Percentiles rank a stretch among this genome's conserved stretches.
Conservation (phyloP, 371 early-diverging fungal genomes). For the Dinochytrium kinnereticum region DNA sequence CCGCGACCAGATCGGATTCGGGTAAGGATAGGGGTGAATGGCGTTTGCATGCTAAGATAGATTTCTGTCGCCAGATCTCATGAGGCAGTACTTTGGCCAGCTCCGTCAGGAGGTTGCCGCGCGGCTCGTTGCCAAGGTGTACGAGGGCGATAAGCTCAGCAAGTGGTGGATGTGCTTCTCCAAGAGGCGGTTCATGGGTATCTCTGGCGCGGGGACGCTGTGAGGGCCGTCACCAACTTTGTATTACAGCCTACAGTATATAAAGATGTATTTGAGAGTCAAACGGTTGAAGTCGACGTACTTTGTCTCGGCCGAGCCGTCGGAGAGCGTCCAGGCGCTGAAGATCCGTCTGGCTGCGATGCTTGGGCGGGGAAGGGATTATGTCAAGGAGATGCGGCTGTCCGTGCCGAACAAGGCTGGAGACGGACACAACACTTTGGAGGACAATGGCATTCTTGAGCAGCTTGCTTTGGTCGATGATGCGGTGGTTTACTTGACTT, state of each 20-base stretch:
- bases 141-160: constrained; percentile 78
- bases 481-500: constrained; percentile 34
- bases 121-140: constrained; percentile 78
- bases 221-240: neutral
- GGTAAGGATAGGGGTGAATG: constrained; percentile 58
- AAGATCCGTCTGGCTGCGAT: constrained; percentile 36
- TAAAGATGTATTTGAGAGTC: constrained; percentile 35
- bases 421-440: constrained; percentile 34
- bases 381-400: constrained; percentile 31
- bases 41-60: constrained; percentile 1
- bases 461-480: constrained; percentile 46
- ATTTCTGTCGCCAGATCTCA: constrained; percentile 60
- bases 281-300: constrained; percentile 45
- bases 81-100: constrained; percentile 88
- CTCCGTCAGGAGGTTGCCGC: constrained; percentile 85
- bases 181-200: constrained; percentile 97
- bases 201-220: constrained; percentile 42
- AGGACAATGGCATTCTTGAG: constrained; percentile 47
- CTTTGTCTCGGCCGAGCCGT: constrained; percentile 41
- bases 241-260: neutral
- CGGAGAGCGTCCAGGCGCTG: constrained; percentile 40
- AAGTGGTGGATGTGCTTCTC: constrained; percentile 99
- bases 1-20: constrained; percentile 73
- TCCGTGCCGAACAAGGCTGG: constrained; percentile 16
- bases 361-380: constrained; percentile 18